These are phyloP conservation scores for Aspergillus heteromorphus DNA, from an alignment of 495 filamentous ascomycete genomes.

Conservation along the genomic window DNA sequence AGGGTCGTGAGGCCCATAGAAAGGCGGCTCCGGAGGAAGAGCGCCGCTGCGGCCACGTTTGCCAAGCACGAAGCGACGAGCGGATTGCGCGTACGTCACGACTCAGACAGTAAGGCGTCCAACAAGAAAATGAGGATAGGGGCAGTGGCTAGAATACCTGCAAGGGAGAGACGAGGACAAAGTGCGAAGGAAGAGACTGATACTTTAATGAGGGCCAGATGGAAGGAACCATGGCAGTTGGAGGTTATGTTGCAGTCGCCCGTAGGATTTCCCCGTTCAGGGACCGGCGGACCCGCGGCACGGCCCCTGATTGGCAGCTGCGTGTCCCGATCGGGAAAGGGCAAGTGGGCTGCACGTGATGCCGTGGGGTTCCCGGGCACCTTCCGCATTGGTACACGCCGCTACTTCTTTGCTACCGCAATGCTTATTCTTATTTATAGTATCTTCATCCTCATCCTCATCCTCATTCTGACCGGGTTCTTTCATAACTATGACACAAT, in stretches of 20 bases:
- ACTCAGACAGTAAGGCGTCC: background rate
- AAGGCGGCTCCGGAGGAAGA: background rate
- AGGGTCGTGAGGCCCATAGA: background rate
- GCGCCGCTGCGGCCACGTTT: slow-evolving; percentile 8
- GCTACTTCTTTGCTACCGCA: background rate
- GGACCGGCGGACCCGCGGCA: background rate
- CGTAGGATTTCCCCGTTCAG: background rate
- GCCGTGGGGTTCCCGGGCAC: background rate
- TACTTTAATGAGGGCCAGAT: background rate
- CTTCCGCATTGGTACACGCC: background rate
- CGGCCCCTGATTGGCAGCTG: background rate
- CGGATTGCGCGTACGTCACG: background rate
- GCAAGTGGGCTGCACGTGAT: background rate
- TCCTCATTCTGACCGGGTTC: background rate
- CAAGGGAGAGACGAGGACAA: background rate
- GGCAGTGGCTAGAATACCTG: background rate
- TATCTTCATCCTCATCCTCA: background rate
- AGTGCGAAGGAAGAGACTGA: background rate
- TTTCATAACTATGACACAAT: background rate
- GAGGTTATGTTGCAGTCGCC: background rate
- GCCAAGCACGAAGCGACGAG: background rate
- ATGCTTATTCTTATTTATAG: background rate
- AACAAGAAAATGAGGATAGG: background rate
- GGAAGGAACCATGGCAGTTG: background rate
- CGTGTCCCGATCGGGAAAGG: background rate